These are phyloP conservation scores for Lithospermum erythrorhizon DNA, from an alignment of 257 asterid genomes.

Conservation along the genomic window DNA sequence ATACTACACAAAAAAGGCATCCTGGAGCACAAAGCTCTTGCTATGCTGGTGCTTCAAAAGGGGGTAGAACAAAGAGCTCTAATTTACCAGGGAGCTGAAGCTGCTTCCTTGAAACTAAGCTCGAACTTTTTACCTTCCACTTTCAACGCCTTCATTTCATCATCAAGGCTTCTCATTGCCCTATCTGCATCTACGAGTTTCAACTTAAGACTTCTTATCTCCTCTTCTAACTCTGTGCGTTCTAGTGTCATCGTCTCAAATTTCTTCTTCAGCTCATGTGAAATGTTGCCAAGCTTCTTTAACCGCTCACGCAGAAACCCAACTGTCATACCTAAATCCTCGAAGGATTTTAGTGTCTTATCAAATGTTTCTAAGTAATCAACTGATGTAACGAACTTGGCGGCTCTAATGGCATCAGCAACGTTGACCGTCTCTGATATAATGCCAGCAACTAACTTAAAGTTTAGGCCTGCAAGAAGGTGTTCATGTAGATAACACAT, in stretches of 20 bases:
- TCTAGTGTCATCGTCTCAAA: constrained; percentile 23
- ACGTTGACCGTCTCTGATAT: constrained; percentile 36
- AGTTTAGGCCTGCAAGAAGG: constrained; percentile 40
- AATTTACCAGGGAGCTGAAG: constrained; percentile 43
- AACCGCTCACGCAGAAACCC: constrained; percentile 43
- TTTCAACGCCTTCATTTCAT: constrained; percentile 27
- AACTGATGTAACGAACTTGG: constrained; percentile 17
- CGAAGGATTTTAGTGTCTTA: constrained; percentile 43
- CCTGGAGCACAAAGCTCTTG: not conserved
- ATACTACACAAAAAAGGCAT: not conserved
- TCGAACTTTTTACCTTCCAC: constrained; percentile 19
- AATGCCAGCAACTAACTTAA: constrained; percentile 39
- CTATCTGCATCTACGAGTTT: constrained; percentile 18
- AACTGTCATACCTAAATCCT: constrained; percentile 50
- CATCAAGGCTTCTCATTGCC: constrained; percentile 15
- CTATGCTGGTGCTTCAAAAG: too few relatives aligned
- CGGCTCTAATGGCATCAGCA: constrained; percentile 44
- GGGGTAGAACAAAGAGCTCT: not conserved
- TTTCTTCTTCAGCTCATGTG: constrained; percentile 17
- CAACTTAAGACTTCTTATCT: constrained; percentile 18
- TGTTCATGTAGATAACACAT: constrained; percentile 38
- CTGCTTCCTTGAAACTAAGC: constrained; percentile 20
- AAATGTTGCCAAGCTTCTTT: constrained; percentile 17
- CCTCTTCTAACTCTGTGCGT: constrained; percentile 20
- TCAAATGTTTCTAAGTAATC: constrained; percentile 36